A percentile compares a stretch with the other conserved stretches of the same genome.
These are phyloP conservation scores for Trichoderma orchidacearum DNA, from an alignment of 495 filamentous ascomycete species.

Conservation along the genomic window DNA sequence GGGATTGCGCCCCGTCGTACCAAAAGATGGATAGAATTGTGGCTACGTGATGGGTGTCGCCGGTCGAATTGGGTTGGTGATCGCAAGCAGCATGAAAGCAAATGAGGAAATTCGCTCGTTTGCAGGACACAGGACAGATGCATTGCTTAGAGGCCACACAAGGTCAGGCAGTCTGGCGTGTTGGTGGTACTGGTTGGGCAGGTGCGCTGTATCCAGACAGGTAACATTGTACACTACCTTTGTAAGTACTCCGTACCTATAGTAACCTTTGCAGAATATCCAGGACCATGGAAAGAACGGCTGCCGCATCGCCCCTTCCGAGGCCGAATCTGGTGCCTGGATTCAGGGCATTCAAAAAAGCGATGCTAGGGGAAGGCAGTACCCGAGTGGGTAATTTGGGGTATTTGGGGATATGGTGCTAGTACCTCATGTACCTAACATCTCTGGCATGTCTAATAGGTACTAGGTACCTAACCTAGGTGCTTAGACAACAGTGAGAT, in stretches of 20 bases:
- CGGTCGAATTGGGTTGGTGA: not conserved
- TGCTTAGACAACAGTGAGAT: too few species aligned
- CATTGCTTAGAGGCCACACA: too few species aligned
- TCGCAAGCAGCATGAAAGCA: not conserved
- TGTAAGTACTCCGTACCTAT: too few species aligned
- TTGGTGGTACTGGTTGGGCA: not conserved
- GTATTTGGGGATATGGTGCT: too few species aligned
- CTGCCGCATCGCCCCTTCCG: not conserved
- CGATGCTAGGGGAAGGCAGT: too few species aligned
- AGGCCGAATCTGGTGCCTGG: not conserved
- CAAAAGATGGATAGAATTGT: too few species aligned
- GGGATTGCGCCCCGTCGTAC: not conserved
- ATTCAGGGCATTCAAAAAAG: not conserved
- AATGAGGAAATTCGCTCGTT: not conserved
- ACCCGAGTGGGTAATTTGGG: too few species aligned
- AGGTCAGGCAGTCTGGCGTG: not conserved
- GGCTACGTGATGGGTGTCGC: too few species aligned
- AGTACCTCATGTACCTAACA: too few species aligned
- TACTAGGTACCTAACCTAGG: too few species aligned
- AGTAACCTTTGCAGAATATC: not conserved
- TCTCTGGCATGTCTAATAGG: too few species aligned
- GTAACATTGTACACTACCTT: too few species aligned
- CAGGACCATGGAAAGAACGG: not conserved
- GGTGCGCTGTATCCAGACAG: not conserved
- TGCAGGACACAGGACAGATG: not conserved